Base-by-base conservation (phyloP, 1,139 yeast genomes). In the Oligophagozyma castellii region DNA sequence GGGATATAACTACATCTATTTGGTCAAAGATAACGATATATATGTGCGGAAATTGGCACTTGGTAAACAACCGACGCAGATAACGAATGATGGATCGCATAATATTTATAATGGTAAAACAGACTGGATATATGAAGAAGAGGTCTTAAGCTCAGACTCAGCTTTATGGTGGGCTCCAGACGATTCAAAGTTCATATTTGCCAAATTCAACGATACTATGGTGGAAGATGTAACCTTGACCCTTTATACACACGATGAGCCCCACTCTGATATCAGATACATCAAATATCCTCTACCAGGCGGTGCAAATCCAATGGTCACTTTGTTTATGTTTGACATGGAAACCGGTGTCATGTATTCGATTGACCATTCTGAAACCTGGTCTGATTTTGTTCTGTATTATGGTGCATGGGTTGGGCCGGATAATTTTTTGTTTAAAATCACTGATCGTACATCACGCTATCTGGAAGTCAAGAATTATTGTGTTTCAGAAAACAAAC, bases 41-140 rank as follows among this genome's bases (percentile, higher is more conserved):
- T 81, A 60, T 42, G 32, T 79, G 11, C 61, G 67, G 31, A 46
- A 61, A 22, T 42, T 65, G 0, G 51, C 66, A 59, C 37, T 43
- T 50, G 30, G 44, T 55, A 65, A 16, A 15, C n/a, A 19, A 4
- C 16, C 25, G 11, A 16, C 12, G 12, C 20, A 61, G 43, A 55
- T 89, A 8, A 83, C 96, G 0, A 35, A 45, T 2, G 84, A 73
- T 43, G 95, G 95, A 0, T 67, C 77, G 4, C 52, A 52, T 1
- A 56, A 66, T 26, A 60, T 81, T n/a, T 70, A 73, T 43, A 83
- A 89, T 47, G 99, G 94, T 1, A 76, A 72, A 37, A 78, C 95
- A 0, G 98, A 89, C 46, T 89, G 98, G 98, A 81, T 89, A 1
- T 89, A 89, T 48, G 98, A 89, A 51, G 98, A 92, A 45, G 98